phyloP scores from a whole-genome alignment of 2,329 filamentous ascomycete species.

The Neonectria punicea region DNA sequence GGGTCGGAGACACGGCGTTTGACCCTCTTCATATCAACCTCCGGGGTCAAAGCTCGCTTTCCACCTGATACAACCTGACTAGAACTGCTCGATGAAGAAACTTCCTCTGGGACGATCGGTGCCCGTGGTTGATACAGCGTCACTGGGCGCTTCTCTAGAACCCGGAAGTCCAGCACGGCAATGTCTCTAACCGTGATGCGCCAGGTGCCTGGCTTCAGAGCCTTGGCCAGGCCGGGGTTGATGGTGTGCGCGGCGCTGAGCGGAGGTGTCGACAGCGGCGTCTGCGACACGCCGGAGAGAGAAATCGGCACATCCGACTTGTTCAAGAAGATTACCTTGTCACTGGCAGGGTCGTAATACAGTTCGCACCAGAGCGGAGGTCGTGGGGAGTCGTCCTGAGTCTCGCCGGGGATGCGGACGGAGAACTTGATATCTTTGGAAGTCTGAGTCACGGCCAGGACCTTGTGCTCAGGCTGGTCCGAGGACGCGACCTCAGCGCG shows the following conservation, averaged over 20 bases:
- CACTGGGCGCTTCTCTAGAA: conserved; percentile 65
- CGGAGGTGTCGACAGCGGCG: conserved; percentile 50
- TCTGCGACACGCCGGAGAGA: conserved; percentile 58
- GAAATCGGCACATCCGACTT: conserved; percentile 64
- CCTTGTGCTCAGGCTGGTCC: conserved; percentile 65
- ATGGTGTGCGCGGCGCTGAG: conserved; percentile 57
- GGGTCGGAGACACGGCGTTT: conserved; percentile 52
- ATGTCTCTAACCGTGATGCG: conserved; percentile 61
- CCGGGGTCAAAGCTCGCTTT: conserved; percentile 61
- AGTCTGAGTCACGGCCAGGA: conserved; percentile 70
- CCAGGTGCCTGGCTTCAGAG: conserved; percentile 66
- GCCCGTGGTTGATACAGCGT: conserved; percentile 49
- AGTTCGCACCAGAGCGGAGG: conserved; percentile 69
- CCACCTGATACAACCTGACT: conserved; percentile 57
- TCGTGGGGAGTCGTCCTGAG: conserved; percentile 53
- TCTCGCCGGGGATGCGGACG: conserved; percentile 64
- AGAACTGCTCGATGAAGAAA: conserved; percentile 44
- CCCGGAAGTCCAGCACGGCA: conserved; percentile 67
- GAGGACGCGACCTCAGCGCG: conserved; percentile 64
- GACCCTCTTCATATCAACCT: conserved; percentile 58
- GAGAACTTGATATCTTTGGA: conserved; percentile 69
- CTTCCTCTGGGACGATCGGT: conserved; percentile 43
- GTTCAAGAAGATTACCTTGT: conserved; percentile 67
- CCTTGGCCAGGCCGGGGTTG: conserved; percentile 57
- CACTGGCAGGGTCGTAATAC: conserved; percentile 69